Base-by-base conservation (phyloP, 441 rosid genomes). In the Erodium trifolium region DNA sequence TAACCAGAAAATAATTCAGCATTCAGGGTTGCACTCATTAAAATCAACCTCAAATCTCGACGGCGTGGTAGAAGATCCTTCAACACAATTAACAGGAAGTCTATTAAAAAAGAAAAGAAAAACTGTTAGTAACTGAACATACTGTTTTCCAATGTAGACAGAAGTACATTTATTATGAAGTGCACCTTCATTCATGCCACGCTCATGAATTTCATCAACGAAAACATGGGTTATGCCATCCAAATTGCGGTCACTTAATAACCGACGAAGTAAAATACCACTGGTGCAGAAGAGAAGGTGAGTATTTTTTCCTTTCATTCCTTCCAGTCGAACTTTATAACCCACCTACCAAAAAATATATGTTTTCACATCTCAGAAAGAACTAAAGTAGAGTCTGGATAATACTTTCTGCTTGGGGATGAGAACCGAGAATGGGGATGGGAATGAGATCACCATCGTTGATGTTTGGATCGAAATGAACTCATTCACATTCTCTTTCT, bases 141-240 rank as follows among this genome's bases (percentile, higher is more conserved):
- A 70, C 16, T 35, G 67, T 60, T 35, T 49, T 68, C 63, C n/a
- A 66, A 64, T 67, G 75, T 72, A 72, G 68, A 62, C 51, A n/a
- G 71, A 47, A 71, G 17, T 14, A 51, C 68, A 65, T 59, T 68
- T 34, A 60, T 39, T 73, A 65, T 41, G 69, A 66, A 71, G 17
- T 34, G 74, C 80, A 90, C 99, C 99, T 88, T 94, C 99, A 77
- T 94, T 94, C 99, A 94, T 94, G 80, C 99, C 99, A 70, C 99
- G 82, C 78, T 94, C 99, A 73, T 94, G 99, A 83, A 94, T 94
- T 79, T 94, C 99, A 76, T 94, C 99, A 67, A 94, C 99, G 78
- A 94, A 90, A 75, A 94, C 99, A 82, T 94, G 99, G 66, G 96
- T 94, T 71, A 92, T 65, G 31, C 99, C 99, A 82, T 76, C 76